Evolutionary conservation across 2,329 filamentous ascomycete species (phyloP), one percentile per base, ranked within the genome.

Genomic region (Aphanocladium album): DNA sequence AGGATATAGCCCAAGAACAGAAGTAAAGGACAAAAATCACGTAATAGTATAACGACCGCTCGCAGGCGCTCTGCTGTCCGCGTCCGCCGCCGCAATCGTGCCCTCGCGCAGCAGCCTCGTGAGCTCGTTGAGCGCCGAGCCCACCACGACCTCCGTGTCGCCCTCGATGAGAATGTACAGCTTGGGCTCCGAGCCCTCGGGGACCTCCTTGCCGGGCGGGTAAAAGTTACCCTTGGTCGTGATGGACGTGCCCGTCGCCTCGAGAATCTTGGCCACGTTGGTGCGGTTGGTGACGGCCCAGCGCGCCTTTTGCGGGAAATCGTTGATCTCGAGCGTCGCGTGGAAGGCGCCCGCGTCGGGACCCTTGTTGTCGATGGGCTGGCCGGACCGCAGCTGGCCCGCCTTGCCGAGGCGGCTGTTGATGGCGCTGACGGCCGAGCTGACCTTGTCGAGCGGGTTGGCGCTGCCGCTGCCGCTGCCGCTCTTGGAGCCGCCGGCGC

Each of bases 221-320:
- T 98, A 98, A 74, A 91, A 98, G 63, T 83, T 95, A 66, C 95
- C 95, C 79, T 99, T 99, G 49, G 92, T 97, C 0, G 95, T 99
- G 73, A 99, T 99, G 7, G 91, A 96, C 1, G 93, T 96, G 45
- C 92, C 93, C 0, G 93, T 97, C 11, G 90, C 85, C 71, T 99
- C 95, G 65, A 99, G 83, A 67, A 99, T 97, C 81, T 98, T 99
- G 67, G 93, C 93, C 61, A 99, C 95, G 70, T 99, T 99, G 39
- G 95, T 98, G 65, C 95, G 87, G 74, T 99, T 99, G 43, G 95
- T 99, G 77, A 99, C 95, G 12, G 92, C 93, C 95, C 95, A 99
- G 68, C 95, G 86, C 65, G 95, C 95, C 80, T 97, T 98, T 74
- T 99, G 95, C 37, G 95, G 95, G 76, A 98, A 98, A 76, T 99